Evolutionary conservation across 495 filamentous ascomycete genomes (phyloP).

Genomic region (Penicillium soppii): DNA sequence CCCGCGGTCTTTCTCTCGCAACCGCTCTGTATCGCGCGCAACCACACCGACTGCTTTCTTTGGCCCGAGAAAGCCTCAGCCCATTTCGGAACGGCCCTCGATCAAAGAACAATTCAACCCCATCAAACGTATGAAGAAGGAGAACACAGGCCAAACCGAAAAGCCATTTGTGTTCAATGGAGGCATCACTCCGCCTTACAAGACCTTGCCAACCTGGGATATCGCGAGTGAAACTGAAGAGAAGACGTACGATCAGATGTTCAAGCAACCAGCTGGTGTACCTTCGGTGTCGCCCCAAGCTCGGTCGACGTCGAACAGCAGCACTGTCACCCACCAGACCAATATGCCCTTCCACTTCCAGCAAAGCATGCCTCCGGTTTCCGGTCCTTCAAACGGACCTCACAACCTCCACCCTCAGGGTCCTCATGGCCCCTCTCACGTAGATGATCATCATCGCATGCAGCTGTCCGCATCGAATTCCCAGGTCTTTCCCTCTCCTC

Average conservation of each 20-base stretch:
- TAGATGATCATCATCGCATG: slow-evolving; percentile 83
- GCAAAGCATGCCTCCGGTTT: slow-evolving; percentile 42
- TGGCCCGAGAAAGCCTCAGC: slow-evolving; percentile 59
- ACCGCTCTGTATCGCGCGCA: slow-evolving; percentile 52
- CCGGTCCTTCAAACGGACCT: slow-evolving; percentile 61
- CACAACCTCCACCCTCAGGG: slow-evolving; percentile 65
- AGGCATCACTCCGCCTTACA: slow-evolving; percentile 73
- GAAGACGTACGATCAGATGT: slow-evolving; percentile 71
- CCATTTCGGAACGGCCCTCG: slow-evolving; percentile 53
- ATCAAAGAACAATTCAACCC: slow-evolving; percentile 71
- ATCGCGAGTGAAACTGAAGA: slow-evolving; percentile 60
- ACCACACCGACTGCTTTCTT: slow-evolving; percentile 51
- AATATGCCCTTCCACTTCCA: slow-evolving; percentile 69
- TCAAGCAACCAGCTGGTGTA: slow-evolving; percentile 59
- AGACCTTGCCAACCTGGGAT: slow-evolving; percentile 79
- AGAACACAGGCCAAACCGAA: slow-evolving; percentile 44
- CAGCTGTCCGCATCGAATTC: slow-evolving; percentile 75
- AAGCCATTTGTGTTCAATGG: slow-evolving; percentile 61
- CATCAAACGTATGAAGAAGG: slow-evolving; percentile 69
- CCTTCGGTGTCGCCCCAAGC: slow-evolving; percentile 67
- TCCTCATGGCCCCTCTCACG: slow-evolving; percentile 61
- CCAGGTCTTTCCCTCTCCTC: slow-evolving; percentile 76
- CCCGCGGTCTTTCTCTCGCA: slow-evolving; percentile 55
- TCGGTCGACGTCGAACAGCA: slow-evolving; percentile 53
- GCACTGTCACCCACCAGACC: slow-evolving; percentile 70